phyloP scores from a whole-genome alignment of 1,284 basidiomycete species.

The Trichosporon faecale region DNA sequence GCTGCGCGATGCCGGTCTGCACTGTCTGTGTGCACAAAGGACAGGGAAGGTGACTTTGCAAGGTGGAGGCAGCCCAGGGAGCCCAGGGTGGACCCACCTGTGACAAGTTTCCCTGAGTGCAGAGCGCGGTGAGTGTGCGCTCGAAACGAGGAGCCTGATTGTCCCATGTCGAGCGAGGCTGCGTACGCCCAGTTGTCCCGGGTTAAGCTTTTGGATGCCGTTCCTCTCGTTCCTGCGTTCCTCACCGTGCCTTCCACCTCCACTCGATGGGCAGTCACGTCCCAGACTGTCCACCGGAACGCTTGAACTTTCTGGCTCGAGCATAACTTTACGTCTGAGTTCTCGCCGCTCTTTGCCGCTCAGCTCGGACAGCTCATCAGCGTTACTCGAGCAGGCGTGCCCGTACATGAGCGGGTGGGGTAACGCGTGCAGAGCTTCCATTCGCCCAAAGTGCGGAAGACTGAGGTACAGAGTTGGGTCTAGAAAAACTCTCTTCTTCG shows the following conservation, averaged over 20 bases:
- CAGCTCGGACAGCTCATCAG: too few relatives aligned
- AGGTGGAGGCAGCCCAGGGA: neutral
- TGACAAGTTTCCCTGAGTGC: neutral
- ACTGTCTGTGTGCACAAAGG: neutral
- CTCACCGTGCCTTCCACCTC: neutral
- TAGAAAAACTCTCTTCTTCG: neutral
- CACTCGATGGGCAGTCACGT: neutral
- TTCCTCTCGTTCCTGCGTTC: slow-evolving; percentile 1
- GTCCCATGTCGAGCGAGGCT: neutral
- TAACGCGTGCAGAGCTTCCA: neutral
- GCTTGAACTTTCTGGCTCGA: neutral
- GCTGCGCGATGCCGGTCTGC: neutral
- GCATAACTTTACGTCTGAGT: neutral
- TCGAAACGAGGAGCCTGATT: neutral
- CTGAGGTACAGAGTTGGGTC: neutral
- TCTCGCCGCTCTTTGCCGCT: neutral
- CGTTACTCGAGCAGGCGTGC: neutral
- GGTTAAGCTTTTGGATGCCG: neutral
- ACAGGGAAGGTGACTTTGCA: neutral
- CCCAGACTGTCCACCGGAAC: neutral
- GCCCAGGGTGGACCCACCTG: neutral
- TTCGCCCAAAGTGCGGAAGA: neutral
- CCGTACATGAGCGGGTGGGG: too few relatives aligned
- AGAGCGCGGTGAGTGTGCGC: too few relatives aligned
- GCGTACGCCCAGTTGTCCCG: neutral